Conservation (phyloP, 768 basidiomycete species). For the Russula virescens region DNA sequence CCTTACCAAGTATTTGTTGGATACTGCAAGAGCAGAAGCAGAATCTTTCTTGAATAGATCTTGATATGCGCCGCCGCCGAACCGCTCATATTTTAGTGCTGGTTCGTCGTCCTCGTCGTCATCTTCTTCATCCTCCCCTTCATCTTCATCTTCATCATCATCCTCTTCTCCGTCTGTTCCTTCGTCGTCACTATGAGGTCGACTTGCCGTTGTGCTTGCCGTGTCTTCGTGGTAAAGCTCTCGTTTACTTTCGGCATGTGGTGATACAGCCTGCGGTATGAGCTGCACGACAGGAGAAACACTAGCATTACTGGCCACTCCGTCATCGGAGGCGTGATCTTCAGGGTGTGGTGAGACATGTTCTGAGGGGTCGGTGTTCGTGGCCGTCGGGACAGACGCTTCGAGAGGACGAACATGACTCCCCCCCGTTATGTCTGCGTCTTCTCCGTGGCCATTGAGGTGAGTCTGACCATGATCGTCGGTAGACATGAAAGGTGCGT, state of each 20-base stretch:
- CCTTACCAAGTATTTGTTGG: conserved; percentile 64
- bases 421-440: background rate
- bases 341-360: background rate
- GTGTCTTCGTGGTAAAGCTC: background rate
- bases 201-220: conserved; percentile 20
- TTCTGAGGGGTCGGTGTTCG: background rate
- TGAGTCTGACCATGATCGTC: conserved; percentile 3
- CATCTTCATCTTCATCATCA: conserved; percentile 26
- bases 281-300: background rate
- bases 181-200: conserved; percentile 21
- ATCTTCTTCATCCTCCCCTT: conserved; percentile 21
- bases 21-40: conserved; percentile 74
- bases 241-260: background rate
- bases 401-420: background rate
- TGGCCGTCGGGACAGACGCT: background rate
- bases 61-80: conserved; percentile 60
- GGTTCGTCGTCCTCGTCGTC: conserved; percentile 80
- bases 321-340: background rate
- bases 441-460: background rate
- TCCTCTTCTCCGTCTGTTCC: conserved; percentile 8
- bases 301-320: background rate
- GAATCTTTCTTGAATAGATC: conserved; percentile 87
- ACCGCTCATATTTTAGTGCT: conserved; percentile 82
- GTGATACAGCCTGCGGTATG: background rate
- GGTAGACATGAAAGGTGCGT: conserved; percentile 11